phyloP scores from a whole-genome alignment of 768 basidiomycete species.

The Brasilioporus rufonigricans region DNA sequence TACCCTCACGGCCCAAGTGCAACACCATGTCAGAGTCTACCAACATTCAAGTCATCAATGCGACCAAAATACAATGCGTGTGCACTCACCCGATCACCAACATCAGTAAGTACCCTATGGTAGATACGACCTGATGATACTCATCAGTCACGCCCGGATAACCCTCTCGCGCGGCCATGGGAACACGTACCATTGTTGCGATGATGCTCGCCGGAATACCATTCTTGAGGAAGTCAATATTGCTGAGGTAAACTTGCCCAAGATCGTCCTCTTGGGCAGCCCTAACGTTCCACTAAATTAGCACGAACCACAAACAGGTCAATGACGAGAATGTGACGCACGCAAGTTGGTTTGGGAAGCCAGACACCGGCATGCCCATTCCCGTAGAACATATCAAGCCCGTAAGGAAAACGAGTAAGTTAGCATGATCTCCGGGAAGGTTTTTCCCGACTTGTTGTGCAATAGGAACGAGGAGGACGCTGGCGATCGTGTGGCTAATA shows the following conservation, averaged over 20 bases:
- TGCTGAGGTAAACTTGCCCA: constrained; percentile 81
- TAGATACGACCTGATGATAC: constrained; percentile 14
- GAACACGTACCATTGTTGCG: constrained; percentile 62
- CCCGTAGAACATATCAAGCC: constrained; percentile 91
- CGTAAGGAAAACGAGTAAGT: constrained; percentile 91
- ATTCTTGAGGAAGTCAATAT: constrained; percentile 89
- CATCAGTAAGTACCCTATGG: constrained; percentile 21
- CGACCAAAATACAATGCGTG: background rate
- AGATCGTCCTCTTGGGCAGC: constrained; percentile 94
- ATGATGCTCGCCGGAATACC: constrained; percentile 94
- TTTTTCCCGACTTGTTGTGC: constrained; percentile 86
- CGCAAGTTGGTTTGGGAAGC: constrained; percentile 99
- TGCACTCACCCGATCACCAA: constrained; percentile 12
- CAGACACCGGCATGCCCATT: constrained; percentile 98
- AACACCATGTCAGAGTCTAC: constrained; percentile 11
- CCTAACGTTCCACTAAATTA: constrained; percentile 38
- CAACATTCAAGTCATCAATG: background rate
- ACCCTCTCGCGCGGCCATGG: too few species aligned
- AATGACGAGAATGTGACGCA: constrained; percentile 37
- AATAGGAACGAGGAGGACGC: constrained; percentile 94
- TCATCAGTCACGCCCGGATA: background rate
- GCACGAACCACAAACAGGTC: background rate
- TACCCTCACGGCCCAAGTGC: too few species aligned
- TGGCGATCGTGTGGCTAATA: constrained; percentile 97
- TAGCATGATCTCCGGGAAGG: constrained; percentile 63